Conservation (phyloP, 1,284 basidiomycete species). For the Schizophyllum commune region DNA sequence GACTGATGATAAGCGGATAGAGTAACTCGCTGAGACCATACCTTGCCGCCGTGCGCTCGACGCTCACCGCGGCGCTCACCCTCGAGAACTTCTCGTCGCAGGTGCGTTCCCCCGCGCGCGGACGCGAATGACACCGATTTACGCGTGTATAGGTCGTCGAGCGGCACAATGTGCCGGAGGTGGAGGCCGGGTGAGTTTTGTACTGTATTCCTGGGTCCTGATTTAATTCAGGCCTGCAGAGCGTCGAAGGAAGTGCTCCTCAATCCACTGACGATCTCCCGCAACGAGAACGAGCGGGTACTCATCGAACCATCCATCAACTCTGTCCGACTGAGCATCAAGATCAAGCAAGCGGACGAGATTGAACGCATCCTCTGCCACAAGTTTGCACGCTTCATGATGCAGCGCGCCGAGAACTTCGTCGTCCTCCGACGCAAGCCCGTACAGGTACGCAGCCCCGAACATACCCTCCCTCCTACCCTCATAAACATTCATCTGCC, state of each 20-base stretch:
- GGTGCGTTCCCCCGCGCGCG: slow-evolving; percentile 34
- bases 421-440: slow-evolving; percentile 94
- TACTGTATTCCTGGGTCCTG: not conserved
- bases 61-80: slow-evolving; percentile 94
- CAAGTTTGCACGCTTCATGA: slow-evolving; percentile 99
- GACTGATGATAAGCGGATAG: not conserved
- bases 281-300: slow-evolving; percentile 95
- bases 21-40: slow-evolving; percentile 83
- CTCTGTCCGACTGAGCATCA: slow-evolving; percentile 93
- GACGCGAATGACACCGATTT: slow-evolving; percentile 8
- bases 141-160: slow-evolving; percentile 70
- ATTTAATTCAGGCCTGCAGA: slow-evolving; percentile 30
- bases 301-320: slow-evolving; percentile 97
- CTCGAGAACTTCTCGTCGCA: slow-evolving; percentile 98
- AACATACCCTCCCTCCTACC: not conserved
- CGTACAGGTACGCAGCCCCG: slow-evolving; percentile 52
- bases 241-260: slow-evolving; percentile 91
- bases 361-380: slow-evolving; percentile 96
- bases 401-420: slow-evolving; percentile 96
- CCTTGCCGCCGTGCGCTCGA: slow-evolving; percentile 91
- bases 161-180: slow-evolving; percentile 93
- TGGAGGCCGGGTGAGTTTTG: slow-evolving; percentile 69
- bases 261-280: slow-evolving; percentile 87
- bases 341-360: slow-evolving; percentile 99
- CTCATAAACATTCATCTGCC: not conserved